Evolutionary conservation across 345 rosid genomes (phyloP), one percentile per base, ranked within the genome.

Genomic region (Syzygium aqueum): DNA sequence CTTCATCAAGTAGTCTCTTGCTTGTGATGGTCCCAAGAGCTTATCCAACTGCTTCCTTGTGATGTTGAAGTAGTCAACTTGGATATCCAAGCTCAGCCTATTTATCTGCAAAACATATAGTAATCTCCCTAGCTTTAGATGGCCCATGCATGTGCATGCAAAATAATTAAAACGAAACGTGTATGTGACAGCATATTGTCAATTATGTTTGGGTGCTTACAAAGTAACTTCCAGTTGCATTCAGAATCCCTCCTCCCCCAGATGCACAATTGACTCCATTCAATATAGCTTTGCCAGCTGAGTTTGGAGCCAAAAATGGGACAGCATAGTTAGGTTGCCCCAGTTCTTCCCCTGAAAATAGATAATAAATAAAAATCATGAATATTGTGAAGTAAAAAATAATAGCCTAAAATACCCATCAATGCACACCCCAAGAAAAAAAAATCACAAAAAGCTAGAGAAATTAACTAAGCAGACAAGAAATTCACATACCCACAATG

Each of bases 191-290:
- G 65, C 15, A 57, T 25, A n/a, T 25, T 57, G 65, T 25, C 65
- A 57, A 57, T 2, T 57, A 9, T 40, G 6, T 67, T 33, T 67
- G 80, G 80, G 67, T 67, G 33, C 93, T 92, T 53, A 95, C 99
- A 89, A 97, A 97, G 11, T 96, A 93, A 89, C 96, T 94, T 82
- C 99, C 99, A 5, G 99, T 97, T 49, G 97, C 98, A 91, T 97
- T 97, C 93, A 96, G 80, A 87, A 97, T 89, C 63, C 99, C 98
- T 91, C 98, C 99, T 89, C 94, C 99, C 86, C 99, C 99, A 22
- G 98, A 97, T 56, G 97, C 99, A 89, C 95, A 97, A 89, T 95
- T 97, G 59, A 96, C 98, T 59, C 99, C 98, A 84, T 86, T 80
- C 49, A 95, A 67, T 88, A 97, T 85, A 46, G 94, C 90, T 91